Evolutionary conservation across 2,329 filamentous ascomycete species (phyloP), one percentile per base, ranked within the genome.

Genomic region (Aspergillus proliferans): DNA sequence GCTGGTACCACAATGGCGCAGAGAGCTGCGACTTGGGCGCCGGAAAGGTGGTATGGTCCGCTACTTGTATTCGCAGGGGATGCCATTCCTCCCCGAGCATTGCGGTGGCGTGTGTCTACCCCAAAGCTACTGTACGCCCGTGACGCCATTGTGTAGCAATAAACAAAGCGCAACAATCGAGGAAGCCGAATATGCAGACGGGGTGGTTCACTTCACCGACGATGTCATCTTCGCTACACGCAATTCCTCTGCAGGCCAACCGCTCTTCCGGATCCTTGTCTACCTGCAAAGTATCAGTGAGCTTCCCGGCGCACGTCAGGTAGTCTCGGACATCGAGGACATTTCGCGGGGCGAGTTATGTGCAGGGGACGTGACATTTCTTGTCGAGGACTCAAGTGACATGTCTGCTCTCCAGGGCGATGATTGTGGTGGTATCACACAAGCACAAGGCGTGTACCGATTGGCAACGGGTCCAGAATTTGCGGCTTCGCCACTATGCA

Each of bases 231-330:
- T 66, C 47, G 41, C 46, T 1, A 24, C 45, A 21, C 3, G 21
- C 21, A 21, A 21, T 21, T 21, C 3, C 4, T 21, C 1, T 21
- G 6, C 43, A 49, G 0, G 66, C 65, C 44, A 60, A 36, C 6
- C 59, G 59, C 41, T 67, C 1, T 68, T 71, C 24, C 65, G 68
- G 34, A 26, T 70, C 3, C 52, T 70, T 10, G 57, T 67, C 2
- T 57, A 66, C 21, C 52, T 62, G 3, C 49, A 58, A 8, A 43
- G 28, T 3, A 4, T 43, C n/a, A 28, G 43, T 19, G 50, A 54
- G 6, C 14, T 54, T 2, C 3, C 42, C 3, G 39, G 45, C 1
- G 49, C 51, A 6, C 38, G 19, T 21, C 28, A 52, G 1, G n/a
- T 19, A 1, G 18, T 58, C 1, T n/a, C 44, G 12, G 33, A 30